Base-by-base conservation (phyloP, 441 rosid genomes). In the Jatropha podagrica region DNA sequence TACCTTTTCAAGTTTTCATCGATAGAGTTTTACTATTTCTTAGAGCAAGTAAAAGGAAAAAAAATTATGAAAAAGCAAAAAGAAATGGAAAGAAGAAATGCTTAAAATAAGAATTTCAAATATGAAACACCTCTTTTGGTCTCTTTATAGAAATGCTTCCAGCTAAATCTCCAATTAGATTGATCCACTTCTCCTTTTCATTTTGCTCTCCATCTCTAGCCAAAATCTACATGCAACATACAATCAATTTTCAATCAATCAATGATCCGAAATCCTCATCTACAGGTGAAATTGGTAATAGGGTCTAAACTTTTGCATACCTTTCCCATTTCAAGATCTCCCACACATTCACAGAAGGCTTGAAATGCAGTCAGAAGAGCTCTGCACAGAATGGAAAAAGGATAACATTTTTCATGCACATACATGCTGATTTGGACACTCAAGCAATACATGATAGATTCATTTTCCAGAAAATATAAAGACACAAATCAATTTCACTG, bases 241-340 rank as follows among this genome's bases (percentile, higher is more conserved):
- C 62, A 64, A 60, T 52, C 23, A 8, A 64, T 71, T 60, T 2
- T 44, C 4, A 76, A 51, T 66, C 68, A 68, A 74, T 59, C 59
- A 80, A 78, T 0, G 59, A 65, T 42, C 56, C 27, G 37, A 15
- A 55, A 71, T 42, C 56, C 32, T 20, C 26, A 10, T 64, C 68
- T 42, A 41, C 65, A 59, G 37, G 55, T 65, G 54, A 13, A 74
- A 44, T 58, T 55, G 60, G 69, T 67, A 42, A n/a, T 10, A 27
- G 61, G 44, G 51, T 59, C 14, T 69, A 66, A 9, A 71, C 40
- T 77, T 63, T 48, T 62, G 65, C 49, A 72, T 90, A 96, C 99
- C 99, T 96, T 96, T 76, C 98, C 97, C 99, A 96, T 94, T 88
- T 96, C 99, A 79, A 96, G 90, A 82, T 96, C 99, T 74, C 99